Base-by-base conservation (phyloP, 164 flowering plant genomes). In the Hamamelis virginiana region DNA sequence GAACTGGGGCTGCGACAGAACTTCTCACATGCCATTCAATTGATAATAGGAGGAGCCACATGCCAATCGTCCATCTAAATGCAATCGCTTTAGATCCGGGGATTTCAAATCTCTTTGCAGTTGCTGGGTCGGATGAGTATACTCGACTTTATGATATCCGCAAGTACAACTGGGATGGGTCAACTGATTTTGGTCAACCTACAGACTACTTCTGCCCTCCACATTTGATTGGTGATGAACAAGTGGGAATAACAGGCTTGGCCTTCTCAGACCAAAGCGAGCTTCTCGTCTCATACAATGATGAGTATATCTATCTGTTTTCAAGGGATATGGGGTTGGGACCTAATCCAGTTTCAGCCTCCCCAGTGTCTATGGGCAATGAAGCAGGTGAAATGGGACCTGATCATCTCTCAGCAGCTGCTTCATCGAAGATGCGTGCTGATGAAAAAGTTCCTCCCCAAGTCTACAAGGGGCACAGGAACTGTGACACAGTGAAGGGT, bases 191-290 rank as follows among this genome's bases (percentile, higher is more conserved):
- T 76, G 93, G 82, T 68, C 83, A 83, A 67, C 94, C 97, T 18
- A 59, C 73, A 12, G 86, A 95, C 70, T 84, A 74, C 79, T 96
- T 86, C 69, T 91, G 97, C 77, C 97, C 98, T 28, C 66, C 74
- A 41, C 90, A 92, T 78, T 77, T 96, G 78, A 74, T 89, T 66
- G 88, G 84, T 60, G 79, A 89, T 52, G 80, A 47, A 16, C 55
- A 58, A 23, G 89, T 85, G 33, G 90, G 89, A 47, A 93, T 96
- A 75, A 91, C 97, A 10, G 98, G 99, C 25, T 75, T 96, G 80
- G 91, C 95, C 65, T 96, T 85, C 78, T 96, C 99, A 2, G 91
- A 93, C 33, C 89, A 89, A 48, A 93, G 97, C 28, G 99, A 96
- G 80, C 89, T 96, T 72, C 95, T 96, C 62, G 89, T 85, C 19